Percentiles rank a stretch among this genome's conserved stretches.
These are phyloP conservation scores for Tulasnella sp. DNA, from an alignment of 768 basidiomycete species.

Conservation along the genomic window DNA sequence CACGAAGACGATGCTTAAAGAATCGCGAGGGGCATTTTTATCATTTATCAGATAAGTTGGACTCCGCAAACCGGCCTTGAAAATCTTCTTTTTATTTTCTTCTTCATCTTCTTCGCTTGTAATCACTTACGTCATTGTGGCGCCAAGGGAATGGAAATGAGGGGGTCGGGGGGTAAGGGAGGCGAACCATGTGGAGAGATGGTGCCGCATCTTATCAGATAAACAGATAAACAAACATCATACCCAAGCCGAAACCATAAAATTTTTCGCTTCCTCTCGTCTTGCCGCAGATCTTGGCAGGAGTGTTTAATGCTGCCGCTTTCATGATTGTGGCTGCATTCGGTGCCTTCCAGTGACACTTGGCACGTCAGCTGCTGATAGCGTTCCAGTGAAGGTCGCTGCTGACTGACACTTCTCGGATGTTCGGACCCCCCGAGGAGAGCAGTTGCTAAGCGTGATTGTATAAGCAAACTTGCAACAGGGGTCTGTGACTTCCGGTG, in stretches of 20 bases:
- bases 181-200: constrained; percentile 4
- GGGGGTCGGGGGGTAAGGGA: background rate
- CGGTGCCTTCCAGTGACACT: background rate
- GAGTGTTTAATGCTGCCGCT: background rate
- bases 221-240: background rate
- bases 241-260: background rate
- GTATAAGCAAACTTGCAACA: background rate
- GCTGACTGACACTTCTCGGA: background rate
- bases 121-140: background rate
- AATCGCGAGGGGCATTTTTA: background rate
- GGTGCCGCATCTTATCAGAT: constrained; percentile 6
- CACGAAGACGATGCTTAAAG: background rate
- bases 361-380: background rate
- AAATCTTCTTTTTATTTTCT: background rate
- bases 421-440: background rate
- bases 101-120: background rate
- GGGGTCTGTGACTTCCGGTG: background rate
- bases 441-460: background rate
- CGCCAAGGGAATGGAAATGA: background rate
- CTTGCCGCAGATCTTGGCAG: background rate
- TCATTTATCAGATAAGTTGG: constrained; percentile 9
- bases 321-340: background rate
- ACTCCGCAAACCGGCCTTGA: background rate
- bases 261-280: too few species aligned
- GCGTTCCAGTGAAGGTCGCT: background rate